Evolutionary conservation across 345 rosid species (phyloP).

Genomic region (Arabis alpina): DNA sequence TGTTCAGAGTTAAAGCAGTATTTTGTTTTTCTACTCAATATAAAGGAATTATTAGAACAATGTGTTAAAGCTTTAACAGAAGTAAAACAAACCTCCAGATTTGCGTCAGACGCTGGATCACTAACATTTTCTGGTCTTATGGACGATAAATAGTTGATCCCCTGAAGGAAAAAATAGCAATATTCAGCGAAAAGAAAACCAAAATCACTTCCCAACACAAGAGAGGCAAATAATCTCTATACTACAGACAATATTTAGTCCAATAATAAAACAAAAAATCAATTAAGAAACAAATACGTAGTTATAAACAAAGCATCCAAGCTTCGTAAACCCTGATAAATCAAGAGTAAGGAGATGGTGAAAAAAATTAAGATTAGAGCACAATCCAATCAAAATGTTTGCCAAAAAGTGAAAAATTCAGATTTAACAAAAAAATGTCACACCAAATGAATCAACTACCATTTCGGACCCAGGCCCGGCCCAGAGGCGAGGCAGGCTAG

Average conservation of each 20-base stretch:
- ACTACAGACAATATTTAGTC: not conserved
- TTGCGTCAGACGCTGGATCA: constrained; percentile 22
- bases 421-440: constrained; percentile 11
- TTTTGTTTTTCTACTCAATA: not conserved
- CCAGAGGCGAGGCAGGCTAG: no score
- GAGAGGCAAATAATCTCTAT: constrained; percentile 11
- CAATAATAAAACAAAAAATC: not conserved
- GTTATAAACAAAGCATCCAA: constrained; percentile 2
- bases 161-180: constrained; percentile 9
- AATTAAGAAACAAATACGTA: constrained; percentile 6
- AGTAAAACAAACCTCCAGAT: constrained; percentile 24
- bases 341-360: constrained; percentile 1
- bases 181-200: constrained; percentile 27
- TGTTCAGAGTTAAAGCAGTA: not conserved
- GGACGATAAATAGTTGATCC: not conserved
- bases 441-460: no score
- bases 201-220: constrained; percentile 13
- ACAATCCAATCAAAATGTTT: constrained; percentile 5
- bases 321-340: constrained; percentile 20
- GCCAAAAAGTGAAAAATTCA: not conserved
- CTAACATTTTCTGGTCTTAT: constrained; percentile 1
- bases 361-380: not conserved
- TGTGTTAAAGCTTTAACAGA: not conserved
- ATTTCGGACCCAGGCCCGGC: constrained; percentile 7
- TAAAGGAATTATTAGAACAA: not conserved